Conservation (phyloP, 2,329 filamentous ascomycete species). For the Pseudogymnoascus sp. region DNA sequence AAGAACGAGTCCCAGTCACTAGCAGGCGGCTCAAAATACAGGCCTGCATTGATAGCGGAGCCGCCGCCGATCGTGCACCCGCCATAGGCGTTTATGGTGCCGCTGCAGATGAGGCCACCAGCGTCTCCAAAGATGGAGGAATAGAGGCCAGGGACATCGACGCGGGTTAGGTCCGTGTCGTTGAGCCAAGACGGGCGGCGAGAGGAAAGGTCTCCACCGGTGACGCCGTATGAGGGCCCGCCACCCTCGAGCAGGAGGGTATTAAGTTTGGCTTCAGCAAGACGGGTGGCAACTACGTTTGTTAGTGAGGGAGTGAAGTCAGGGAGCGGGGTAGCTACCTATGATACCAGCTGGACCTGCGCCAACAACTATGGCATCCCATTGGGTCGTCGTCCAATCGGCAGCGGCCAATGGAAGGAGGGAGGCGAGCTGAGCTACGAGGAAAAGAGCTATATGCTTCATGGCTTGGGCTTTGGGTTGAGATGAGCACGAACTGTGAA, state of each 20-base stretch:
- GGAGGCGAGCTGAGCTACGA: conserved; percentile 4
- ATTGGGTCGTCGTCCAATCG: conserved; percentile 26
- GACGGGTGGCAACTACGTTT: conserved; percentile 36
- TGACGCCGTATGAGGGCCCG: conserved; percentile 42
- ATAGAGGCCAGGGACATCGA: conserved; percentile 47
- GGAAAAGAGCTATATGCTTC: not conserved
- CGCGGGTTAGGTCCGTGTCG: conserved; percentile 41
- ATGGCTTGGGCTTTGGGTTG: not conserved
- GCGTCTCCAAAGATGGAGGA: conserved; percentile 40
- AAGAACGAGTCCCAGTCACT: conserved; percentile 46
- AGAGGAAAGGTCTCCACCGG: conserved; percentile 36
- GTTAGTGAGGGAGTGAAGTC: not conserved
- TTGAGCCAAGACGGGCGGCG: conserved; percentile 41
- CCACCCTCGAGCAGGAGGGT: conserved; percentile 47
- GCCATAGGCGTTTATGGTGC: conserved; percentile 36
- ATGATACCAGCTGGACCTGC: conserved; percentile 47
- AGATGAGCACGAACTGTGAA: not conserved
- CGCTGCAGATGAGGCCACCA: conserved; percentile 36
- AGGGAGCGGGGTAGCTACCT: conserved; percentile 13
- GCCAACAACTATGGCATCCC: conserved; percentile 38
- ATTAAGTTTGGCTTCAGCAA: conserved; percentile 45
- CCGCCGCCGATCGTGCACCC: conserved; percentile 46
- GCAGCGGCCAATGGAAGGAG: not conserved
- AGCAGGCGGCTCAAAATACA: conserved; percentile 46
- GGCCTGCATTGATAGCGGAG: conserved; percentile 47